Percentiles rank a stretch among this genome's conserved stretches.
These are phyloP conservation scores for Cytospora chrysosperma DNA, from an alignment of 2,329 filamentous ascomycete genomes.

Conservation along the genomic window DNA sequence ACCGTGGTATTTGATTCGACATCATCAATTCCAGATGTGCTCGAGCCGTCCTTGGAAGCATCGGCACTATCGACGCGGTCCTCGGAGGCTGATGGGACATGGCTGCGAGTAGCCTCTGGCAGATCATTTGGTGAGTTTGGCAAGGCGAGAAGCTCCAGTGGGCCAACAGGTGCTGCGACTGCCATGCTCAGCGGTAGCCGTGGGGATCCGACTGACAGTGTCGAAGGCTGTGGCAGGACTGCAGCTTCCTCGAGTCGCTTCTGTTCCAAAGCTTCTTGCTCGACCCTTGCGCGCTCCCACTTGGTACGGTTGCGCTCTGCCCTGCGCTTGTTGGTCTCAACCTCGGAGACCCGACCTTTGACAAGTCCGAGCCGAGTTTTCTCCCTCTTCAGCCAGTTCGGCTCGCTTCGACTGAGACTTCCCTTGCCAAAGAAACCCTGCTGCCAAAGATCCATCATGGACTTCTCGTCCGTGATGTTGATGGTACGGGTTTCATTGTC, in stretches of 20 bases:
- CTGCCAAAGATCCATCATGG: conserved; percentile 85
- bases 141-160: conserved; percentile 49
- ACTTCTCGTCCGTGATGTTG: conserved; percentile 73
- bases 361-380: conserved; percentile 67
- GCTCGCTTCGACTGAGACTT: conserved; percentile 88
- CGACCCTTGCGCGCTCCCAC: conserved; percentile 84
- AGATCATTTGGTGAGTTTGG: conserved; percentile 53
- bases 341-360: conserved; percentile 72
- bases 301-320: conserved; percentile 83
- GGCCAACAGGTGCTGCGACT: conserved; percentile 43
- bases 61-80: conserved; percentile 14
- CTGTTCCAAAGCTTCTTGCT: conserved; percentile 79
- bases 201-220: not conserved
- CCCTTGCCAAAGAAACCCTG: conserved; percentile 98
- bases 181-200: not conserved
- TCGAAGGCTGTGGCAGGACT: not conserved
- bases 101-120: conserved; percentile 24
- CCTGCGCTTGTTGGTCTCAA: conserved; percentile 72
- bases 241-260: conserved; percentile 53
- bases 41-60: conserved; percentile 8
- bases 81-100: not conserved
- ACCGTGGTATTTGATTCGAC: conserved; percentile 18
- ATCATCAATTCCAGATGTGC: conserved; percentile 23
- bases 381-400: conserved; percentile 85
- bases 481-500: conserved; percentile 80